Conservation (phyloP, 495 filamentous ascomycete genomes). For the Annulohypoxylon nitens region DNA sequence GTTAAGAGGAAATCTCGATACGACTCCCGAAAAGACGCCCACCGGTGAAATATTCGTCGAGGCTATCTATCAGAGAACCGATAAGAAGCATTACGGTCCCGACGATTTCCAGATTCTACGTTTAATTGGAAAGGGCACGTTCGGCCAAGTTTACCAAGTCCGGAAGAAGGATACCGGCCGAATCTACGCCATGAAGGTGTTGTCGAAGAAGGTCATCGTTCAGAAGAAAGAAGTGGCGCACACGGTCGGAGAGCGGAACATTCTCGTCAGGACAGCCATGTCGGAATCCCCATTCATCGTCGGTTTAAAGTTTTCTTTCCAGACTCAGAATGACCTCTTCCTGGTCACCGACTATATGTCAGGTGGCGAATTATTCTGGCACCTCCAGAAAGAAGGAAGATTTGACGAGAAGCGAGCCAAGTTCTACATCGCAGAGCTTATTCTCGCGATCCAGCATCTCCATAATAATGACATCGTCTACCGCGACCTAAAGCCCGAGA, state of each 20-base stretch:
- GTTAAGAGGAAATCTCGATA: constrained; percentile 73
- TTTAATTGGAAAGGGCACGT: constrained; percentile 97
- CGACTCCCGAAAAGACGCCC: constrained; percentile 67
- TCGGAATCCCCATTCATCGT: constrained; percentile 98
- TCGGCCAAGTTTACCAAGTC: constrained; percentile 99
- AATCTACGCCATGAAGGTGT: constrained; percentile 98
- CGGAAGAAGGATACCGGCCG: constrained; percentile 95
- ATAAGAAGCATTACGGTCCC: constrained; percentile 94
- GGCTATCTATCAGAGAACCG: constrained; percentile 87
- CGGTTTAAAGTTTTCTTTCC: constrained; percentile 98
- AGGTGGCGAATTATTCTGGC: constrained; percentile 98
- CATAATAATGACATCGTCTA: constrained; percentile 99
- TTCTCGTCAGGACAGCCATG: constrained; percentile 94
- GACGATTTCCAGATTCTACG: constrained; percentile 96
- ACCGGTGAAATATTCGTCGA: constrained; percentile 93
- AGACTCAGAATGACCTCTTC: constrained; percentile 96
- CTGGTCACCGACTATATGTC: constrained; percentile 99
- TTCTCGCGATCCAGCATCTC: constrained; percentile 93
- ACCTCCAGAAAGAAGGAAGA: constrained; percentile 95
- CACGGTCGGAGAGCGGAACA: constrained; percentile 96
- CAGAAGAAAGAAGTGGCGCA: constrained; percentile 99
- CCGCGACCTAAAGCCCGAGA: constrained; percentile 96
- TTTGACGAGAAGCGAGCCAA: constrained; percentile 96
- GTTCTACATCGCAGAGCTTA: constrained; percentile 98
- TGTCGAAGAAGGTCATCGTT: constrained; percentile 99